phyloP scores from a whole-genome alignment of 2,329 filamentous ascomycete species.

The Xylariaceae sp. region DNA sequence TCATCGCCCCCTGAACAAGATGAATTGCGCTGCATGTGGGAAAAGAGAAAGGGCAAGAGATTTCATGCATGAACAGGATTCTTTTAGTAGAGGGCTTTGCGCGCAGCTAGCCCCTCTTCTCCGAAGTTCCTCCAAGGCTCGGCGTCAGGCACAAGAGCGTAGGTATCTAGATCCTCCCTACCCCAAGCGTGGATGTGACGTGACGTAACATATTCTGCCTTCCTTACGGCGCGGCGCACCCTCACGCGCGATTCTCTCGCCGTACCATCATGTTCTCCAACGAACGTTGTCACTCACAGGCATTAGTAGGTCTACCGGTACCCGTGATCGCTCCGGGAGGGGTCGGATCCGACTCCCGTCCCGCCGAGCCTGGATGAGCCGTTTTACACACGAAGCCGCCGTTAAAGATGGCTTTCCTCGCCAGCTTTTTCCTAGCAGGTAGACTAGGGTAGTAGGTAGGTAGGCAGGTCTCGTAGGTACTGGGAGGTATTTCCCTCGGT shows the following conservation, averaged over 20 bases:
- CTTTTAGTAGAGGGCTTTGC: slow-evolving; percentile 2
- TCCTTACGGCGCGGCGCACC: not conserved
- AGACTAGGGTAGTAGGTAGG: not conserved
- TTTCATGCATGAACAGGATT: not conserved
- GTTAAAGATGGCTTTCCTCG: too few species aligned
- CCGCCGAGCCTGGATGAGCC: too few species aligned
- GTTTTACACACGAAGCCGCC: too few species aligned
- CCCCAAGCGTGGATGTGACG: not conserved
- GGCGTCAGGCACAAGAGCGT: slow-evolving; percentile 3
- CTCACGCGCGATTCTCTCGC: not conserved
- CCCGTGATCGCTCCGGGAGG: not conserved
- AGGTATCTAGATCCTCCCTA: not conserved
- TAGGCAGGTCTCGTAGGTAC: not conserved
- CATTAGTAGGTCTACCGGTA: not conserved
- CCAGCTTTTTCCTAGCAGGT: not conserved
- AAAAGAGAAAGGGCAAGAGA: not conserved
- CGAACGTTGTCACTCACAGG: not conserved
- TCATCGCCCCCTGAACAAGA: not conserved
- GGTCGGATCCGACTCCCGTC: not conserved
- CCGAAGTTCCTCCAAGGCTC: slow-evolving; percentile 2
- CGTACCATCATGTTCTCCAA: not conserved
- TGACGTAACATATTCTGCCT: not conserved
- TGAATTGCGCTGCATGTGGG: not conserved
- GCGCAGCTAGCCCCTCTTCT: not conserved
- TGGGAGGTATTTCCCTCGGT: not conserved